Conservation (phyloP, 306 rosid species). For the Vigna trinervia region DNA sequence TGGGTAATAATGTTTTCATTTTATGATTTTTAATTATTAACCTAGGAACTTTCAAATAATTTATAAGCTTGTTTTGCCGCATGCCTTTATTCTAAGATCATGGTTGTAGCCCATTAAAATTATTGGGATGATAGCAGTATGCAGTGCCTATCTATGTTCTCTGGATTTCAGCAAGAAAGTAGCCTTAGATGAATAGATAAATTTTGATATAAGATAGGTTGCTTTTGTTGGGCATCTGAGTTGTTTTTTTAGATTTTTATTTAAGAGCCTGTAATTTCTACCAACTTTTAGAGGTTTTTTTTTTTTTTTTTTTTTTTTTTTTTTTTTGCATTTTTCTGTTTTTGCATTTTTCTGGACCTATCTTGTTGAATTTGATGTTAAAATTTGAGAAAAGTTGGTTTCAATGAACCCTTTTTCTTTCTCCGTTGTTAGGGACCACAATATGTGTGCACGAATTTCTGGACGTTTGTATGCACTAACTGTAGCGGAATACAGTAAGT, state of each 20-base stretch:
- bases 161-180: constrained; percentile 19
- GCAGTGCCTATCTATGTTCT: not conserved
- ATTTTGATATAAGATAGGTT: constrained; percentile 4
- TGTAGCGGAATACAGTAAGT: constrained; percentile 99
- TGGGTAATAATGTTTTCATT: constrained; percentile 8
- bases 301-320: constrained; percentile 11
- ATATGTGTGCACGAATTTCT: constrained; percentile 93
- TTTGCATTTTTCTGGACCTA: constrained; percentile 21
- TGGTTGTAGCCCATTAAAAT: constrained; percentile 36
- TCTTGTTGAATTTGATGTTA: constrained; percentile 37
- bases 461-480: constrained; percentile 93
- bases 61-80: constrained; percentile 19
- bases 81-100: constrained; percentile 7
- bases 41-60: constrained; percentile 26
- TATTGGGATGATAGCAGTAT: constrained; percentile 4
- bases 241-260: constrained; percentile 21
- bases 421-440: constrained; percentile 82
- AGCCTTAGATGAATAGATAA: constrained; percentile 10
- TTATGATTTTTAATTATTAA: constrained; percentile 3
- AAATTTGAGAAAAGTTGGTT: constrained; percentile 35
- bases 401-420: constrained; percentile 22
- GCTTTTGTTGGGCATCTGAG: constrained; percentile 23
- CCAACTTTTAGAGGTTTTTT: constrained; percentile 18
- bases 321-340: not conserved
- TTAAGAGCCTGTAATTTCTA: constrained; percentile 37